Evolutionary conservation across 1,284 basidiomycete species (phyloP).

Genomic region (Austroboletus niveus): DNA sequence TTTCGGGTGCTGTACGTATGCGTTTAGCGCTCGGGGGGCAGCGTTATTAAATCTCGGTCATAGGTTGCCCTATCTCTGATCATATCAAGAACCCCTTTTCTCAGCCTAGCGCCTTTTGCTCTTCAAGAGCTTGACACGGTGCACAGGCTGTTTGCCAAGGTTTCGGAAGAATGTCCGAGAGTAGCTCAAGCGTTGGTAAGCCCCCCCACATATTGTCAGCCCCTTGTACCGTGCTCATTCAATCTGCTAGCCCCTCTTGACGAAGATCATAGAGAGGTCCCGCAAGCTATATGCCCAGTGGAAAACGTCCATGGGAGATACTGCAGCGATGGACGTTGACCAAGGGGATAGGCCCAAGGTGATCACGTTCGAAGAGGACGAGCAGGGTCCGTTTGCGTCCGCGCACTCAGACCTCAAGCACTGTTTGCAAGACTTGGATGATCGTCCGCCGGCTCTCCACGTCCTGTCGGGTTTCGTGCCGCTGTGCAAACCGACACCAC

Average conservation of each 20-base stretch:
- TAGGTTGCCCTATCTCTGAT: conserved; percentile 66
- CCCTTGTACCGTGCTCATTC: conserved; percentile 7
- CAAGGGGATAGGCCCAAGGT: conserved; percentile 4
- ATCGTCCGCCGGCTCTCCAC: conserved; percentile 20
- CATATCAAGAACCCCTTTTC: conserved; percentile 50
- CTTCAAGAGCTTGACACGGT: conserved; percentile 49
- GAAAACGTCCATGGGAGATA: conserved; percentile 24
- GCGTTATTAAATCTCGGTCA: conserved; percentile 1
- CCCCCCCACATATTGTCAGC: conserved; percentile 14
- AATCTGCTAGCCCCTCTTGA: conserved; percentile 44
- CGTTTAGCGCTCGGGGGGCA: not conserved
- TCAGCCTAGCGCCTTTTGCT: conserved; percentile 52
- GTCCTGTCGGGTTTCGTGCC: conserved; percentile 25
- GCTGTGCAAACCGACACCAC: conserved; percentile 8
- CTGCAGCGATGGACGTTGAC: conserved; percentile 29
- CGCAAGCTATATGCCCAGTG: conserved; percentile 39
- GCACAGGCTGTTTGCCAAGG: conserved; percentile 45
- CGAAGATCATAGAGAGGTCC: conserved; percentile 47
- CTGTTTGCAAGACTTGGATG: conserved; percentile 28
- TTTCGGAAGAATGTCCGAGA: conserved; percentile 43
- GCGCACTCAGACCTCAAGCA: conserved; percentile 23
- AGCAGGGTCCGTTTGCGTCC: conserved; percentile 16
- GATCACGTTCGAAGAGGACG: conserved; percentile 2
- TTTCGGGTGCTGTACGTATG: conserved; percentile 67
- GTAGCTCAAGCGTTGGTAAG: conserved; percentile 51